Evolutionary conservation across 169 alveolate species (phyloP).

Genomic region (Plasmodium yoelii): DNA sequence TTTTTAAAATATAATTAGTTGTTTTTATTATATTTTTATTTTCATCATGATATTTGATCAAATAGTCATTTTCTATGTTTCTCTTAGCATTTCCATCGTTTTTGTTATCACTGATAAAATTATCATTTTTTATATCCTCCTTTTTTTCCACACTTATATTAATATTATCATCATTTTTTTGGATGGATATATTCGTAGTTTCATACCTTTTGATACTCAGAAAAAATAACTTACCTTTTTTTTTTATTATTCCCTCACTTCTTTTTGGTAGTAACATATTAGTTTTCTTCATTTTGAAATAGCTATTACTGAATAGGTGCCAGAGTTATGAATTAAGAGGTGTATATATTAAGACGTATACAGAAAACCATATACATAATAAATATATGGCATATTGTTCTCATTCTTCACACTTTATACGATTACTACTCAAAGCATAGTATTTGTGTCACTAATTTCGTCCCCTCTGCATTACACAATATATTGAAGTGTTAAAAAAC

Average conservation of each 20-base stretch:
- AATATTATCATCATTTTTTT: not conserved
- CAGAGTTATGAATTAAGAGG: too few relatives aligned
- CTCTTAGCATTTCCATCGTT: not conserved
- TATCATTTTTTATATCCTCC: not conserved
- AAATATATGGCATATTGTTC: too few relatives aligned
- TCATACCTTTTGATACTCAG: constrained; percentile 28
- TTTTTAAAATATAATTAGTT: constrained; percentile 60
- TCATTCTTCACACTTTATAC: too few relatives aligned
- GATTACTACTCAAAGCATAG: too few relatives aligned
- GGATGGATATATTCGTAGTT: not conserved
- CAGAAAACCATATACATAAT: too few relatives aligned
- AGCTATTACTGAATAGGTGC: too few relatives aligned
- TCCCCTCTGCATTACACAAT: too few relatives aligned
- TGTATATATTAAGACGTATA: too few relatives aligned
- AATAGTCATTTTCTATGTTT: constrained; percentile 15
- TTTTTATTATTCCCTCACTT: constrained; percentile 14
- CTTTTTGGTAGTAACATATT: constrained; percentile 7
- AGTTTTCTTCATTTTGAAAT: constrained; percentile 23
- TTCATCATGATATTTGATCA: constrained; percentile 31
- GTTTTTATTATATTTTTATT: constrained; percentile 61
- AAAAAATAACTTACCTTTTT: constrained; percentile 16
- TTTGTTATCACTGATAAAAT: not conserved
- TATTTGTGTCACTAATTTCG: too few relatives aligned
- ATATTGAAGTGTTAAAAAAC: too few relatives aligned
- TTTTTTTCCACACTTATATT: not conserved